Evolutionary conservation across 148 eudicot genomes (phyloP), one percentile per base, ranked within the genome.

Genomic region (Chenopodium formosanum): DNA sequence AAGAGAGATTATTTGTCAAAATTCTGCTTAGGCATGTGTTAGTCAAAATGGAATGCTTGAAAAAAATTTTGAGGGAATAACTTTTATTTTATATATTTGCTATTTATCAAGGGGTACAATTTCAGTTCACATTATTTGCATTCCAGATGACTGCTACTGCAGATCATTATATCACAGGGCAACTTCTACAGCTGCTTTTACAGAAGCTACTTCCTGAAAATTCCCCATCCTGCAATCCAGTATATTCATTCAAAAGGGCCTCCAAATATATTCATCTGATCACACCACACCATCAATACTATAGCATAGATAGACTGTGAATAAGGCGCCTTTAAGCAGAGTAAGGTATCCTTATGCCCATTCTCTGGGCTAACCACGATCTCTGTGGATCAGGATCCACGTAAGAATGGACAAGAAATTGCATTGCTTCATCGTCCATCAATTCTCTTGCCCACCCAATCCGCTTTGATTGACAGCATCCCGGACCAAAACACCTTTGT

Each of bases 381-480:
- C 90, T 88, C 16, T 95, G 86, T 23, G 83, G 86, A 88, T 94
- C 88, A 25, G 97, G 91, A 56, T 95, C 98, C 2, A 95, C 88
- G 75, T 90, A 95, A 76, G 90, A 82, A 82, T 92, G 97, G 46
- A 81, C 78, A n/a, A 92, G 81, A 84, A 95, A 95, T 79, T 94
- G 90, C 56, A 83, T 90, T n/a, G 92, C 97, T 84, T 92, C 97
- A 85, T 93, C 94, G 34, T 92, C 94, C 64, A 90, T 80, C 79
- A 95, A 86, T 83, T 95, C 97, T 83, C 97, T 84, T 0, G 90
- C 91, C 97, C 98, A 95, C 67, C 89, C 88, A 58, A 84, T 93
- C 34, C 97, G 88, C 72, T 93, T 83, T 3, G 89, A 77, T 46
- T 91, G 89, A 80, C 87, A 87, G 84, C 94, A 85, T 25, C 97